Conservation (phyloP, 129 eudicot genomes). For the Pseudognaphalium luteoalbum region DNA sequence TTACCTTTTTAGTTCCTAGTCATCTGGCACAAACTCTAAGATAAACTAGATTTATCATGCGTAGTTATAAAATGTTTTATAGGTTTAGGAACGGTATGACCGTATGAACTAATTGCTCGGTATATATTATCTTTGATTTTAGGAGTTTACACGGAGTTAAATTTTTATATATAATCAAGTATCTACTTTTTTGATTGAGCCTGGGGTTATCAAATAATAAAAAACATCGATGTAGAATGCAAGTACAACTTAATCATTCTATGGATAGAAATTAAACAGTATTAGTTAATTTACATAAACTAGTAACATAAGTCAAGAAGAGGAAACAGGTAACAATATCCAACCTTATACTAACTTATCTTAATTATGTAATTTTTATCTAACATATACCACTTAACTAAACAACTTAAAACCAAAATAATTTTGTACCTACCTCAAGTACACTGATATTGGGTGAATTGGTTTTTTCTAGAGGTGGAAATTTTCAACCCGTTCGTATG, state of each 20-base stretch:
- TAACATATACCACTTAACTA: not conserved
- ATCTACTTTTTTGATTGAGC: not conserved
- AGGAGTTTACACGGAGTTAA: constrained; percentile 1
- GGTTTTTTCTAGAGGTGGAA: not conserved
- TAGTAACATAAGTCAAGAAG: not conserved
- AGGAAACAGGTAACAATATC: not conserved
- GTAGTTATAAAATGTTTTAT: not conserved
- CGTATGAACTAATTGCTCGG: constrained; percentile 7
- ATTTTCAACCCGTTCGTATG: not conserved
- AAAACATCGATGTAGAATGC: not conserved
- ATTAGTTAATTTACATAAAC: not conserved
- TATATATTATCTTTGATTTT: constrained; percentile 5
- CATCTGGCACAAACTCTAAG: not conserved
- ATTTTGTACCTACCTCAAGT: not conserved
- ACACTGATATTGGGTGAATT: not conserved
- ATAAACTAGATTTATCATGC: not conserved
- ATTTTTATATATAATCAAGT: not conserved
- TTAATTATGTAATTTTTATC: not conserved
- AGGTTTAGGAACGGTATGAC: constrained; percentile 4
- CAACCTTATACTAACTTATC: not conserved
- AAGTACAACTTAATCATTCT: not conserved
- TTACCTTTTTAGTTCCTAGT: not conserved
- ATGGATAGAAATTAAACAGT: not conserved
- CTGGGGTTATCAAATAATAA: not conserved
- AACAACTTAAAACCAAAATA: not conserved